phyloP scores from a whole-genome alignment of 1,284 basidiomycete species.

The Ceratobasidium theobromae region DNA sequence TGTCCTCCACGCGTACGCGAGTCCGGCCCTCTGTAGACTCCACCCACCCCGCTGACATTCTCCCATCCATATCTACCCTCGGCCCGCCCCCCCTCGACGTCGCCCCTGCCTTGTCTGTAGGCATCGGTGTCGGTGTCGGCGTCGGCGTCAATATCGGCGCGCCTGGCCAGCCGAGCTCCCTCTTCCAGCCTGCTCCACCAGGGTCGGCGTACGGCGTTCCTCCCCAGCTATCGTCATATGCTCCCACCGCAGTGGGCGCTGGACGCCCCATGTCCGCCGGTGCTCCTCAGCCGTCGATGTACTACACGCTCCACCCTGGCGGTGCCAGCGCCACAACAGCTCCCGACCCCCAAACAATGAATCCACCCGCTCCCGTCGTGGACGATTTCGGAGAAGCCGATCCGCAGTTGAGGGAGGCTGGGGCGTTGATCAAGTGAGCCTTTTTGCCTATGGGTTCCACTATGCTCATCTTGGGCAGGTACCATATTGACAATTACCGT shows the following conservation, averaged over 20 bases:
- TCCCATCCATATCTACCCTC: slow-evolving; percentile 26
- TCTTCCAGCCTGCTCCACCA: slow-evolving; percentile 17
- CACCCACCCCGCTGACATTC: slow-evolving; percentile 8
- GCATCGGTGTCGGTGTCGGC: slow-evolving; percentile 10
- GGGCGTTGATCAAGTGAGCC: slow-evolving; percentile 77
- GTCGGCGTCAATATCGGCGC: slow-evolving; percentile 14
- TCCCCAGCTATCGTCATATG: background rate
- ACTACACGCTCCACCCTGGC: slow-evolving; percentile 15
- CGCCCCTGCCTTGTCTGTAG: background rate
- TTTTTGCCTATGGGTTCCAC: too few species aligned
- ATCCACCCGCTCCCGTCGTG: slow-evolving; percentile 42
- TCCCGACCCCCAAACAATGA: slow-evolving; percentile 44
- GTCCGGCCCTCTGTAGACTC: slow-evolving; percentile 8
- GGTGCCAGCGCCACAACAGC: background rate
- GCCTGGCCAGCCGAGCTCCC: background rate
- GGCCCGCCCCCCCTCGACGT: slow-evolving; percentile 23
- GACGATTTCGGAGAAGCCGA: slow-evolving; percentile 46
- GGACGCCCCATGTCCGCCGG: slow-evolving; percentile 23
- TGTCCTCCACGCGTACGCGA: slow-evolving; percentile 29
- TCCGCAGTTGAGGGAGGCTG: slow-evolving; percentile 71
- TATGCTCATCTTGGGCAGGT: slow-evolving; percentile 48
- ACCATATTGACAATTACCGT: slow-evolving; percentile 81
- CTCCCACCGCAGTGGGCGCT: background rate
- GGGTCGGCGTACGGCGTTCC: background rate
- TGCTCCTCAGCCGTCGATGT: slow-evolving; percentile 11